phyloP scores from a whole-genome alignment of 139 green algal species.

The Coelastrella sp. region DNA sequence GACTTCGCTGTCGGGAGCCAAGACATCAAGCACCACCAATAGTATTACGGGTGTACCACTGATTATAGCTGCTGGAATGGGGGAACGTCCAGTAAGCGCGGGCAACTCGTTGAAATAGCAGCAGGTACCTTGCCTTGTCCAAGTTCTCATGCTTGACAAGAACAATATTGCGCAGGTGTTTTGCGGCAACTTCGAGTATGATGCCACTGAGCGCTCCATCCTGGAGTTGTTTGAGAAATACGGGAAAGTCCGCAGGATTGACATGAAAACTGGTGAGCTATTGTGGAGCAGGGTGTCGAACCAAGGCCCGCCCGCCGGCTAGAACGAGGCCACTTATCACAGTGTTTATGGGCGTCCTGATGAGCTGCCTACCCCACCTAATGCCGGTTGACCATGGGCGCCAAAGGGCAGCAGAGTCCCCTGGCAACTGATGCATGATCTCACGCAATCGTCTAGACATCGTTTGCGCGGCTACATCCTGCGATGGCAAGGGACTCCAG shows the following conservation, averaged over 20 bases:
- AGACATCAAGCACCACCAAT: no score
- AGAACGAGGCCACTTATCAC: no score
- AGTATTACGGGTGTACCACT: no score
- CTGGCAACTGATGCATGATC: background rate
- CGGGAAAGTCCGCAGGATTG: constrained; percentile 65
- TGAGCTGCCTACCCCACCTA: background rate
- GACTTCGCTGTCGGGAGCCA: no score
- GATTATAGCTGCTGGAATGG: background rate
- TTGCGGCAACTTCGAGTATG: constrained; percentile 75
- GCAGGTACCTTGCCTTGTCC: no score
- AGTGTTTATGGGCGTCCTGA: no score
- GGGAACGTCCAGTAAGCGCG: constrained; percentile 29
- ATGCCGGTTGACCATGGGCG: background rate
- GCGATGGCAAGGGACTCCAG: background rate
- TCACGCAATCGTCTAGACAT: background rate
- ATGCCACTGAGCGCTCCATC: constrained; percentile 62
- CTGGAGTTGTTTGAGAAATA: constrained; percentile 69
- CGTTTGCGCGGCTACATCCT: background rate
- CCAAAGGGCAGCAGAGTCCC: background rate
- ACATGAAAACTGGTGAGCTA: constrained; percentile 82
- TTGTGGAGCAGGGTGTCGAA: no score
- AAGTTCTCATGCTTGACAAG: no score
- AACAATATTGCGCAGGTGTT: constrained; percentile 67
- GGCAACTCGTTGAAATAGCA: no score
- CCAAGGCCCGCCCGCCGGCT: no score